These are phyloP conservation scores for Phaffia tasmanica DNA, from an alignment of 768 basidiomycete species.

Conservation along the genomic window DNA sequence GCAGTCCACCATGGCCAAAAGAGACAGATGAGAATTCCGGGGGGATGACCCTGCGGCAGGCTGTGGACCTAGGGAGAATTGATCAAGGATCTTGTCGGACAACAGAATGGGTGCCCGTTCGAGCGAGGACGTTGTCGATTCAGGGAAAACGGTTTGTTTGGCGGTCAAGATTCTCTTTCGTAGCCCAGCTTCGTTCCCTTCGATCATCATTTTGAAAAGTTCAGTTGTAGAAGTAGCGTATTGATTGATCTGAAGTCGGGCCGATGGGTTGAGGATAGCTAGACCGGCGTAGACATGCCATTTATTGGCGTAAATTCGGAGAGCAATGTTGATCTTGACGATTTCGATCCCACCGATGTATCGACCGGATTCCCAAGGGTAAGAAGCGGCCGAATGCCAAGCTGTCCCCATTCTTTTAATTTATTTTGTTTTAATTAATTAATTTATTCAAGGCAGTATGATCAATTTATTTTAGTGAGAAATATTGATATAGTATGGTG, in stretches of 20 bases:
- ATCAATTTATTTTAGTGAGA: background rate
- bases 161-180: constrained; percentile 63
- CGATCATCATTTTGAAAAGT: constrained; percentile 90
- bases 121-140: constrained; percentile 28
- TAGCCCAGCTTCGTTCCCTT: constrained; percentile 47
- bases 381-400: constrained; percentile 63
- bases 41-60: constrained; percentile 37
- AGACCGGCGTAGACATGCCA: constrained; percentile 99
- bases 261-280: constrained; percentile 91
- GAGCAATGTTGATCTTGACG: constrained; percentile 90
- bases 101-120: constrained; percentile 60
- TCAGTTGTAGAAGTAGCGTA: constrained; percentile 75
- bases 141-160: constrained; percentile 61
- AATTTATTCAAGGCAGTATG: background rate
- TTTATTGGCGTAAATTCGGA: constrained; percentile 91
- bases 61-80: constrained; percentile 64
- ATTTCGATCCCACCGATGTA: constrained; percentile 97
- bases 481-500: background rate
- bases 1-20: constrained; percentile 97
- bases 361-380: constrained; percentile 86
- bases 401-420: constrained; percentile 85
- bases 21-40: constrained; percentile 79
- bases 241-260: constrained; percentile 77
- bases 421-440: background rate
- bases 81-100: constrained; percentile 71